A percentile compares a stretch with the other conserved stretches of the same genome.
phyloP scores from a whole-genome alignment of 2,329 filamentous ascomycete species.

The Phialophora expanda region DNA sequence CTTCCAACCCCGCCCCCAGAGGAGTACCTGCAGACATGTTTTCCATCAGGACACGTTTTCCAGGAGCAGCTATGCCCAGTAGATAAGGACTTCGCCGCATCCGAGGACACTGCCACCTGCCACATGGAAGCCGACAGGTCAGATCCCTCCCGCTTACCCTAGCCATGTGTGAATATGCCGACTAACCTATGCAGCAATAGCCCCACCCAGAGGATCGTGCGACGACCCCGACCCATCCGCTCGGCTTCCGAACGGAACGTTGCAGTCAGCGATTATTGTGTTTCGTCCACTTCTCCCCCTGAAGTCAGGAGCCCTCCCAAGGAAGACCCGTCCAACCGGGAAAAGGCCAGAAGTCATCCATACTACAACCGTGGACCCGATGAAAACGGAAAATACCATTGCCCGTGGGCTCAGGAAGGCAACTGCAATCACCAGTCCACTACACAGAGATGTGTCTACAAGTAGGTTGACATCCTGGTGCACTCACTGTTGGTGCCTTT shows the following conservation, averaged over 20 bases:
- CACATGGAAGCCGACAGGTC: constrained; percentile 26
- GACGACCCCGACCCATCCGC: constrained; percentile 37
- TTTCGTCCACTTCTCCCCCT: constrained; percentile 12
- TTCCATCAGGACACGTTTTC: constrained; percentile 22
- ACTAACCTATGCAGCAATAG: constrained; percentile 24
- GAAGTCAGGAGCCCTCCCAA: constrained; percentile 24
- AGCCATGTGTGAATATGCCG: not conserved
- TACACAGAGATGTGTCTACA: constrained; percentile 98
- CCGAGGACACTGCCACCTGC: constrained; percentile 14
- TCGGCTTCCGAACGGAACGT: constrained; percentile 37
- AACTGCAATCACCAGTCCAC: constrained; percentile 89
- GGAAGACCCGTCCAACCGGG: constrained; percentile 33
- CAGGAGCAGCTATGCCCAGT: constrained; percentile 20
- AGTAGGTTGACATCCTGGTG: constrained; percentile 66
- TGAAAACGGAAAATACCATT: constrained; percentile 84
- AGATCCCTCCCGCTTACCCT: constrained; percentile 13
- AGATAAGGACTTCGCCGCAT: constrained; percentile 20
- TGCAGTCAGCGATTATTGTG: constrained; percentile 20
- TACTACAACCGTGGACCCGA: constrained; percentile 36
- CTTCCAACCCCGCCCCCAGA: constrained; percentile 31
- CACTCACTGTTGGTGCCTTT: constrained; percentile 25
- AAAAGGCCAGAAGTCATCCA: constrained; percentile 37
- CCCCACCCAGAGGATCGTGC: constrained; percentile 10
- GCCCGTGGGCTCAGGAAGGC: constrained; percentile 73
- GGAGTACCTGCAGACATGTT: constrained; percentile 28